These are phyloP conservation scores for Solanum aculeatissimum DNA, from an alignment of 305 asterid genomes.

Conservation along the genomic window DNA sequence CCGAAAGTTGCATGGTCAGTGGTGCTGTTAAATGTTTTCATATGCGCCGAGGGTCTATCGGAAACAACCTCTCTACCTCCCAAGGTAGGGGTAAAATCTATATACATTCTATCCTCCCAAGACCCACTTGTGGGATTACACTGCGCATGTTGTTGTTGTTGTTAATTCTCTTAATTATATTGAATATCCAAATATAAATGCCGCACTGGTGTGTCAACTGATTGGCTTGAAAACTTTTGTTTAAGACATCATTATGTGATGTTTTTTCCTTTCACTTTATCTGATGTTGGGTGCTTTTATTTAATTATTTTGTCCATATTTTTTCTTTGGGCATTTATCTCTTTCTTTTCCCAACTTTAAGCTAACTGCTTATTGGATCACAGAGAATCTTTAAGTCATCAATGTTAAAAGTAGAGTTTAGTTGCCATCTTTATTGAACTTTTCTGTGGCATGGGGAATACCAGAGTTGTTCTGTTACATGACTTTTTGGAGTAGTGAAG, in stretches of 20 bases:
- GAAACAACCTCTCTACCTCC: too few species aligned
- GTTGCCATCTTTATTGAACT: background rate
- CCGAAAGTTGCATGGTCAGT: conserved; percentile 68
- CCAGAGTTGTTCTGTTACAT: background rate
- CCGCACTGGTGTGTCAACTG: background rate
- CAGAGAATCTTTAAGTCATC: background rate
- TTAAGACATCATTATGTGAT: background rate
- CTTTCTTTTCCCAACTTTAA: background rate
- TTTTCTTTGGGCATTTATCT: background rate
- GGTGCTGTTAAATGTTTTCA: too few species aligned
- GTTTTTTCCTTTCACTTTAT: background rate
- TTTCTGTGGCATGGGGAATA: background rate
- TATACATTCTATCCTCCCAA: too few species aligned
- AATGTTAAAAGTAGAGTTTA: background rate
- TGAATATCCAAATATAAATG: background rate
- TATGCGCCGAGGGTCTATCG: too few species aligned
- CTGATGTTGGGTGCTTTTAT: background rate
- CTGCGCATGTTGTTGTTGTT: too few species aligned
- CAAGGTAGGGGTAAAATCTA: too few species aligned
- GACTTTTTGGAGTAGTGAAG: background rate
- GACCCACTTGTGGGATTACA: too few species aligned
- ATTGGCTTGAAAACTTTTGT: background rate
- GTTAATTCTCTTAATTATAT: background rate
- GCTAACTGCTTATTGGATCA: background rate
- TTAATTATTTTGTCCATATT: background rate